Evolutionary conservation across 768 basidiomycete species (phyloP).

Genomic region (Suillus bovinus): DNA sequence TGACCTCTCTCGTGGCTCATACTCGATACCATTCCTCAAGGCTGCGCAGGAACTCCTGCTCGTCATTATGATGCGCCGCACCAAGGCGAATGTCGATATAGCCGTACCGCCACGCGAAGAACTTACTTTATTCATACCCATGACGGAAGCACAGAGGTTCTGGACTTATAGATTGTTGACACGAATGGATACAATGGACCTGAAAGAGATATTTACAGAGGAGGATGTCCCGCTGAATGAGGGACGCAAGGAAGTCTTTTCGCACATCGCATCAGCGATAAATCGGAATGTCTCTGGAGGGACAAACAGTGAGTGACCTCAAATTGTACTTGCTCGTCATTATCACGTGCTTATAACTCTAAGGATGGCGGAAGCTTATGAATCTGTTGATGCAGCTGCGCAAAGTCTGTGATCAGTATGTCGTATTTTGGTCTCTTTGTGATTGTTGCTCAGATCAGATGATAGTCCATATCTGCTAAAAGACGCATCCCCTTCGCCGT

Average conservation of each 20-base stretch:
- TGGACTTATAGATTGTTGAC: conserved; percentile 61
- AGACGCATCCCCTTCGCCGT: conserved; percentile 50
- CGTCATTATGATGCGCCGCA: conserved; percentile 59
- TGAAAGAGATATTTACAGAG: conserved; percentile 48
- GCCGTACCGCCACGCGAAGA: conserved; percentile 59
- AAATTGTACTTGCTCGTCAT: not conserved
- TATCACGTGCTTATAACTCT: not conserved
- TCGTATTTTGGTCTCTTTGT: not conserved
- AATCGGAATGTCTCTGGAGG: conserved; percentile 31
- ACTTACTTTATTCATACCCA: conserved; percentile 53
- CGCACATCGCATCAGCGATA: conserved; percentile 40
- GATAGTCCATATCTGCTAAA: conserved; percentile 55
- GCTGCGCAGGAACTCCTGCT: conserved; percentile 50
- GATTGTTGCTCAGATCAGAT: conserved; percentile 10
- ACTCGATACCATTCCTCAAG: conserved; percentile 48
- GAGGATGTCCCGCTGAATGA: conserved; percentile 33
- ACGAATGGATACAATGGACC: conserved; percentile 47
- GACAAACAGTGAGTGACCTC: conserved; percentile 27
- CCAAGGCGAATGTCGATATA: conserved; percentile 51
- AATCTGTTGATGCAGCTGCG: conserved; percentile 73
- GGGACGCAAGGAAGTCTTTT: conserved; percentile 41
- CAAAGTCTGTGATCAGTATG: conserved; percentile 70
- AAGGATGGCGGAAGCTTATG: conserved; percentile 58
- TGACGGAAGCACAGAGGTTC: conserved; percentile 61
- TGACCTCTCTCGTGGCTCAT: conserved; percentile 51